Evolutionary conservation across 192 early-diverging fungal species (phyloP), one percentile per base, ranked within the genome.

Genomic region (Podila epigama): DNA sequence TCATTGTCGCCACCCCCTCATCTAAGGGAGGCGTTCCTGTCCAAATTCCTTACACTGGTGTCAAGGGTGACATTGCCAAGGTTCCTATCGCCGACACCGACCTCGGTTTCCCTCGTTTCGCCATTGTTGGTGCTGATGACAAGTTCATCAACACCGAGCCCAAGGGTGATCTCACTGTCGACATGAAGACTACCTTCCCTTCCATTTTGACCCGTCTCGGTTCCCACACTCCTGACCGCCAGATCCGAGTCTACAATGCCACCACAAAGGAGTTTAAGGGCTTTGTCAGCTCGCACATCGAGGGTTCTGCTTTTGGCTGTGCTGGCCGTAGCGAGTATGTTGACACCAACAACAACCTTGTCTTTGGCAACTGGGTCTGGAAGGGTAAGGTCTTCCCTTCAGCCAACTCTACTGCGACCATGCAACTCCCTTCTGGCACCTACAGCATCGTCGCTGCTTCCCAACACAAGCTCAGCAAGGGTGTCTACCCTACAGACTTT

Each of bases 401-500:
- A 4, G n/a, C 35, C 37, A 54, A 72, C 57, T 1, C 56, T 0
- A 51, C 61, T 15, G 22, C 18, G 12, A 9, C 39, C 15, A 31
- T 15, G 1, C 13, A 13, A 4, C 4, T 75, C 6, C 52, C 70
- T 22, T 51, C 58, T 36, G 70, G 70, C 31, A 36, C 51, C 25
- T 75, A 75, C 53, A 35, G 31, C 11, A 3, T 75, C 29, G 63
- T 75, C 33, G 57, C 66, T 56, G 70, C 70, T 32, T 51, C 63
- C n/a, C 70, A 75, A 59, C 59, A 66, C 57, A 75, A 75, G 53
- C 33, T 75, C 57, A 66, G 63, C 35, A 41, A 60, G 51, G 70
- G 70, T 34, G 31, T 9, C 10, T 75, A 75, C 42, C 70, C 70
- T 29, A 28, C 25, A 5, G 70, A 75, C 52, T 75, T 32, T 51